Evolutionary conservation across 805 yeast genomes (phyloP).

Genomic region (Cyberlindnera lachancei): DNA sequence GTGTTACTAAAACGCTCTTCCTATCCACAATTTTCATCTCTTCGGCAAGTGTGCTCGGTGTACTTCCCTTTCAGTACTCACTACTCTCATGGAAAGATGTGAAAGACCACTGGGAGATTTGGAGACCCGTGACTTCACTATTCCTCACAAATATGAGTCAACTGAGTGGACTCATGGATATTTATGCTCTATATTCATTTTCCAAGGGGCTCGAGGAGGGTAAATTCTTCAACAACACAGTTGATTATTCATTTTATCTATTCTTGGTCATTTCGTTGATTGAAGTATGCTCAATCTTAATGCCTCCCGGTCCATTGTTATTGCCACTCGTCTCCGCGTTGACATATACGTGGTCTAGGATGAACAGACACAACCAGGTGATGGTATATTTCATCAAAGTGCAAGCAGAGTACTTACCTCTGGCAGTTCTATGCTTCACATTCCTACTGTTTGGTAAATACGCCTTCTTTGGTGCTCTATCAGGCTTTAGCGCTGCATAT

Average conservation of each 20-base stretch:
- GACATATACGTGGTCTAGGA: slow-evolving; percentile 53
- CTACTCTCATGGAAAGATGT: slow-evolving; percentile 24
- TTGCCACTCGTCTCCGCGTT: slow-evolving; percentile 43
- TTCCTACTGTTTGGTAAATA: slow-evolving; percentile 35
- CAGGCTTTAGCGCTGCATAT: slow-evolving; percentile 52
- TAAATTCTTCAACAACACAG: slow-evolving; percentile 38
- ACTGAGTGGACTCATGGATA: slow-evolving; percentile 40
- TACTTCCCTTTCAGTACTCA: slow-evolving; percentile 19
- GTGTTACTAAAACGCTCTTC: slow-evolving; percentile 50
- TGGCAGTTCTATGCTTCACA: slow-evolving; percentile 36
- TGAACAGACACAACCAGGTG: slow-evolving; percentile 42
- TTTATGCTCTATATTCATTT: slow-evolving; percentile 50
- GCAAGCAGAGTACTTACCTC: slow-evolving; percentile 52
- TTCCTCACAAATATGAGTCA: slow-evolving; percentile 35
- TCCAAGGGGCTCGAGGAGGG: slow-evolving; percentile 49
- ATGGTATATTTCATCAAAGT: slow-evolving; percentile 48
- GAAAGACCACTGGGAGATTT: slow-evolving; percentile 30
- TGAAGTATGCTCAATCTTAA: slow-evolving; percentile 26
- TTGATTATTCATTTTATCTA: slow-evolving; percentile 51
- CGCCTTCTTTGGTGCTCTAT: slow-evolving; percentile 32
- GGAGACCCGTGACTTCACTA: slow-evolving; percentile 44
- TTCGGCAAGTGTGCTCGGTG: slow-evolving; percentile 28
- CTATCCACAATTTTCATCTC: slow-evolving; percentile 41
- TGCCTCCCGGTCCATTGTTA: slow-evolving; percentile 24
- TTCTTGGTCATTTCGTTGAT: slow-evolving; percentile 42